Evolutionary conservation across 179 eudicot species (phyloP), one percentile per base, ranked within the genome.

Genomic region (Silene vulgaris): DNA sequence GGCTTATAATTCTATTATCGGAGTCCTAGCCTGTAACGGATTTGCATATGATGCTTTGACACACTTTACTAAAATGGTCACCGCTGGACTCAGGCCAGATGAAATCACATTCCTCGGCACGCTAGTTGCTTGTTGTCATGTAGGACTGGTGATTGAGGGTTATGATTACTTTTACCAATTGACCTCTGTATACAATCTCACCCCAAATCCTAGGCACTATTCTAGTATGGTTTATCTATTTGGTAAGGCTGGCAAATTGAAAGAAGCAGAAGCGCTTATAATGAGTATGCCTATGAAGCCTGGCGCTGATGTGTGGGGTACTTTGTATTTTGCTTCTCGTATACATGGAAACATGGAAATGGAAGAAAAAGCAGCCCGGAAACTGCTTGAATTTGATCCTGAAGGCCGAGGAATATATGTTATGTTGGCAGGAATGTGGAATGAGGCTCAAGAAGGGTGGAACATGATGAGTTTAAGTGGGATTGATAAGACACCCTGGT

Each of bases 231-330:
- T 92, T 35, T 75, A 92, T 82, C 88, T 92, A 72, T 80, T 92
- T 19, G 99, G 97, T 29, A 85, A 95, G 74, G 93, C 96, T 35
- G 99, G 97, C 23, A 79, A 84, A 28, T 79, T 92, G 67, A 82
- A 87, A 21, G 96, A 94, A 69, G 96, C 97, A 26, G 90, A 88
- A 62, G 85, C 84, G 30, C 85, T 94, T 73, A 80, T 94, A 69
- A 82, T 78, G 65, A 84, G 82, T 74, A 89, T 94, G 93, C 97
- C 97, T 4, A 84, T 90, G 75, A 81, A 87, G 75, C 89, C 94
- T 61, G 93, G 89, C 89, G 95, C 88, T 64, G 89, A 77, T 66
- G 91, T 90, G 16, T 92, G 93, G 92, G 90, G 99, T 45, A 93
- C 95, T 37, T 73, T 92, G 64, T 87, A 90, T 83, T 89, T 87